Evolutionary conservation across 176 grass and related monocot genomes (phyloP).

Genomic region (Juncus inflexus): DNA sequence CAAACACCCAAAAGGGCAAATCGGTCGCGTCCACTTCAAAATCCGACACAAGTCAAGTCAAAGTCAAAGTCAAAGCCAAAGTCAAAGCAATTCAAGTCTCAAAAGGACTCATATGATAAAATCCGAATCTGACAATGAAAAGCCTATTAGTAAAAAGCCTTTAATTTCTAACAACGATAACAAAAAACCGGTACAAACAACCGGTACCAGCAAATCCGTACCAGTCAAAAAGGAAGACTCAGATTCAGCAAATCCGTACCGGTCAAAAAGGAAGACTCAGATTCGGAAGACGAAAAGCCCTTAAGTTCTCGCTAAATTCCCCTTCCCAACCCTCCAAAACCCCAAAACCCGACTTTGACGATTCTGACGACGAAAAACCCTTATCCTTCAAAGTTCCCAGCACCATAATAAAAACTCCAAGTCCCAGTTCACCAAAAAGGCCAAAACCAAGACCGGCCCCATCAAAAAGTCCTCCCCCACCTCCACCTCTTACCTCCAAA

Average conservation of each 20-base stretch:
- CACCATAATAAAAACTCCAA: constrained; percentile 33
- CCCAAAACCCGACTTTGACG: constrained; percentile 18
- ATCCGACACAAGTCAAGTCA: background rate
- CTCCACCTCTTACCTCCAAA: constrained; percentile 40
- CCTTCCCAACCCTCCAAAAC: background rate
- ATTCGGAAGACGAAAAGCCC: constrained; percentile 94
- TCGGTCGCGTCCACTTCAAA: background rate
- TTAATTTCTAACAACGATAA: constrained; percentile 25
- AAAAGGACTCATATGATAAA: constrained; percentile 30
- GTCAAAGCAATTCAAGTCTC: constrained; percentile 26
- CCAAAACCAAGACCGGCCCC: constrained; percentile 41
- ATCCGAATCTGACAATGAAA: constrained; percentile 50
- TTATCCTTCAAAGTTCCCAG: constrained; percentile 26
- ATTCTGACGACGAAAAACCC: constrained; percentile 36
- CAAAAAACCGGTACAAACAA: background rate
- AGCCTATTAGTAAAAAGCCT: constrained; percentile 43
- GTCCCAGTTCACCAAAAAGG: constrained; percentile 49
- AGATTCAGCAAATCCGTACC: constrained; percentile 38
- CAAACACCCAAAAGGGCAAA: constrained; percentile 12
- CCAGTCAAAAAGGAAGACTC: constrained; percentile 34
- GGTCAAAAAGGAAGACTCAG: constrained; percentile 39
- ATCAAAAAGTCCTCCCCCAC: constrained; percentile 45
- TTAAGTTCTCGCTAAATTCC: constrained; percentile 47
- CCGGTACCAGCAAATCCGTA: background rate
- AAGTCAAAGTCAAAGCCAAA: constrained; percentile 9